Base-by-base conservation (phyloP, 2,329 filamentous ascomycete genomes). In the Lachnellula arida region DNA sequence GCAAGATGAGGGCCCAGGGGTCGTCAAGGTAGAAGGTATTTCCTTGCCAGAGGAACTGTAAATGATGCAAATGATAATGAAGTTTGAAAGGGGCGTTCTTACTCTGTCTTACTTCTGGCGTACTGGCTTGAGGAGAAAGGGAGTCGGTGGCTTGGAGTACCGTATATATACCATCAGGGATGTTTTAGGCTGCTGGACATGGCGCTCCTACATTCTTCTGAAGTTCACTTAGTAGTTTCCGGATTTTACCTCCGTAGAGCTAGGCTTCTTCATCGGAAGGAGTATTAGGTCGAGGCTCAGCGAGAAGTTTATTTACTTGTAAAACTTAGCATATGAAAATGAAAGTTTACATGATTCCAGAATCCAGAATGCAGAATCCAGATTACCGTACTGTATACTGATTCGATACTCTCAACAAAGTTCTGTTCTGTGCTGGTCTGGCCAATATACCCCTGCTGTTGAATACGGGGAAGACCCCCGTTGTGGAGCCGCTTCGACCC, bases 1-100 rank as follows among this genome's bases (percentile, higher is more conserved):
- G 86, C 69, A 80, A 91, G 76, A 78, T 85, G 78, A 75, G 86
- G 75, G 59, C 63, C 11, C 66, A 65, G 53, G 53, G 44, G 2
- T 47, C 57, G 22, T 63, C 62, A 50, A 63, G 66, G 54, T 69
- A 61, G 53, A 49, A 34, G 19, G 28, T 32, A 32, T 32, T 32
- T 32, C 28, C 34, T 44, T 47, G 57, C 19, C 23, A 32, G 23
- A 32, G 14, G 12, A n/a, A 56, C 52, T 63, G 58, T 66, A 65
- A 43, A 68, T 65, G 66, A 70, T 59, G 56, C 56, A 60, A 63
- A 65, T 63, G 66, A 67, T 57, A 56, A 59, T 54, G 54, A 58
- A 54, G 51, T 32, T 34, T 58, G 47, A 28, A 46, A 34, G 47
- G 57, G 54, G 52, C 46, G 43, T 51, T 57, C 49, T 49, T 53